A percentile compares a stretch with the other conserved stretches of the same genome.
Conservation (phyloP, 2,329 filamentous ascomycete species). For the Neonectria hederae region DNA sequence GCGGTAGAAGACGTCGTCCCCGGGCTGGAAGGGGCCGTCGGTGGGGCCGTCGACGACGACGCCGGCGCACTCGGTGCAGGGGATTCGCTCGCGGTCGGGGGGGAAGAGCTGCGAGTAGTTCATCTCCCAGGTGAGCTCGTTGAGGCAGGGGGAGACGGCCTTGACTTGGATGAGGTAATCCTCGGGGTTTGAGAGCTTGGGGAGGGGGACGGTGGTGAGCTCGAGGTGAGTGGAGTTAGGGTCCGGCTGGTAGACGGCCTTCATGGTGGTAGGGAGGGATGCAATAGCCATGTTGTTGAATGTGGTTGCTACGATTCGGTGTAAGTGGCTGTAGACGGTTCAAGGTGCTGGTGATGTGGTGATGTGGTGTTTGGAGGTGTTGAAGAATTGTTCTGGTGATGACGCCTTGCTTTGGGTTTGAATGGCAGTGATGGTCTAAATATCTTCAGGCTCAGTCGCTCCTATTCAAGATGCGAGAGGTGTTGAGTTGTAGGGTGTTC, state of each 20-base stretch:
- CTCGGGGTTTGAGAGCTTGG: constrained; percentile 30
- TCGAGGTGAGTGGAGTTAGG: constrained; percentile 29
- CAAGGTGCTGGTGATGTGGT: background rate
- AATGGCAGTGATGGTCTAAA: background rate
- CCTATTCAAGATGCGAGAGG: background rate
- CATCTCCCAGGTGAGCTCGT: constrained; percentile 47
- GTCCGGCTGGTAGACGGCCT: constrained; percentile 38
- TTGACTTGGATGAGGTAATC: constrained; percentile 47
- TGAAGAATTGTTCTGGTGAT: background rate
- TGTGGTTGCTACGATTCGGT: no score
- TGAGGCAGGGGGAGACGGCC: constrained; percentile 46
- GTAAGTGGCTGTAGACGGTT: background rate
- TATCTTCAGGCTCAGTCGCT: background rate
- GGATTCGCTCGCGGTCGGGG: constrained; percentile 41
- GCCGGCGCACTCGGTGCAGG: constrained; percentile 48
- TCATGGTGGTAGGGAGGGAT: constrained; percentile 34
- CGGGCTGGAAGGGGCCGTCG: constrained; percentile 46
- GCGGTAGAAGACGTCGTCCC: constrained; percentile 49
- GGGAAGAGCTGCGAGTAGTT: constrained; percentile 35
- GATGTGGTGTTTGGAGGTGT: background rate
- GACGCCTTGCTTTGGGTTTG: background rate
- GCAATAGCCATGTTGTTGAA: background rate
- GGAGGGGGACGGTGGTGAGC: constrained; percentile 35
- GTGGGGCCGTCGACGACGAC: constrained; percentile 45
- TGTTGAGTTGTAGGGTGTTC: background rate